Evolutionary conservation across 2,329 filamentous ascomycete genomes (phyloP), one percentile per base, ranked within the genome.

Genomic region (Ophiostoma novo-ulmi): DNA sequence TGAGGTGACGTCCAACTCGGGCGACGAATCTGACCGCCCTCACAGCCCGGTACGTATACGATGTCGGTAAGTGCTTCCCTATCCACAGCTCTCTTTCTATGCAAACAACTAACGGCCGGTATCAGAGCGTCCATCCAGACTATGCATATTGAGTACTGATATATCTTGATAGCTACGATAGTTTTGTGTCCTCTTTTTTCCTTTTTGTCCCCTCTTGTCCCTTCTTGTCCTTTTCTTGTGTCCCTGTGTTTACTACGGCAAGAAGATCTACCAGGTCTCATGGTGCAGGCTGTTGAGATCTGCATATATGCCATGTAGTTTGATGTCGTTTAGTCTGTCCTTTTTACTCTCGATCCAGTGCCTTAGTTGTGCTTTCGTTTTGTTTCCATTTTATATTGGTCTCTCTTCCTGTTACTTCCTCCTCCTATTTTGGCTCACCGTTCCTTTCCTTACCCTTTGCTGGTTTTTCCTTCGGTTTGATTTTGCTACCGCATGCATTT

Each of bases 1-100:
- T 35, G 65, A 67, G 22, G 65, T 67, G 65, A 17, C 65, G 65
- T 44, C n/a, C 38, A 14, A 7, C 11, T 44, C 65, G 39, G 65
- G 35, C 38, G 65, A 31, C 65, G 39, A 67, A 4, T 22, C 65
- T 1, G 36, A 41, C 20, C 7, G 38, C 17, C 11, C n/a, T 35
- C 38, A 8, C 38, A 41, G 38, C 13, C 65, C 65, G n/a, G 65
- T 41, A 31, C 65, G 65, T 22, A 14, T 67, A 17, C 38, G 39
- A 11, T 67, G 65, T 48, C 65, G 65, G 65, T 48, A 48, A 31
- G 65, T 67, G 4, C 52, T 58, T 10, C 17, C 5, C n/a, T 17
- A 22, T 31, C 13, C 2, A 31, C 38, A 5, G 17, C 58, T 66
- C 3, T 66, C 17, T 22, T n/a, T 66, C 20, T 6, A 5, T 44